phyloP scores from a whole-genome alignment of 805 yeast species.

The Phaffomyces opuntiae region DNA sequence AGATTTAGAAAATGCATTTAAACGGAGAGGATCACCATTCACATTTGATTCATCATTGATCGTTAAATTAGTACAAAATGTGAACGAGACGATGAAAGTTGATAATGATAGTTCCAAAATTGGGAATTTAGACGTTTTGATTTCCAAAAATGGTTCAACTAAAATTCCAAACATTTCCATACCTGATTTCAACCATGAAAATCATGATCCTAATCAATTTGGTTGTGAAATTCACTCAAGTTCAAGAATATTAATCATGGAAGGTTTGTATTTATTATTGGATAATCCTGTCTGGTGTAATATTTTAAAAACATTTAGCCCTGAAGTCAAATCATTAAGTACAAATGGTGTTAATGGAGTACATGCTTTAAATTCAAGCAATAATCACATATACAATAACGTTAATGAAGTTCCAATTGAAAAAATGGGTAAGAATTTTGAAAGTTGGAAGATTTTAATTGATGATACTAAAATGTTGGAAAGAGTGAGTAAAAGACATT shows the following conservation, averaged over 20 bases:
- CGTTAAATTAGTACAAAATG: constrained; percentile 8
- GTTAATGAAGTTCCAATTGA: constrained; percentile 8
- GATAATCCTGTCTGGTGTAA: constrained; percentile 20
- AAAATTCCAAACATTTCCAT: constrained; percentile 33
- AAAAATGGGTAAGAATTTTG: constrained; percentile 25
- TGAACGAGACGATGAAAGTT: constrained; percentile 12
- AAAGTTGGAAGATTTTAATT: constrained; percentile 47
- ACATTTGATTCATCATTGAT: constrained; percentile 56
- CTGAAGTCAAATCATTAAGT: neutral
- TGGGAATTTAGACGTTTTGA: constrained; percentile 8
- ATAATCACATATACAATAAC: neutral
- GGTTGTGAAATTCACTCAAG: constrained; percentile 6
- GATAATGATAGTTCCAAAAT: constrained; percentile 2
- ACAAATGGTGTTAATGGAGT: neutral
- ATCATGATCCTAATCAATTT: constrained; percentile 13
- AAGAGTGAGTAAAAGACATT: constrained; percentile 64
- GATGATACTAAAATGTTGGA: constrained; percentile 38
- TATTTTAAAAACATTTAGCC: constrained; percentile 32
- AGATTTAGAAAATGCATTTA: constrained; percentile 50
- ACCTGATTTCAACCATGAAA: constrained; percentile 14
- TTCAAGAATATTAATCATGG: constrained; percentile 13
- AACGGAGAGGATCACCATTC: constrained; percentile 75
- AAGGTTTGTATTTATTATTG: constrained; percentile 14
- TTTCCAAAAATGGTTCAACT: neutral
- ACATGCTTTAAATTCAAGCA: neutral